Conservation (phyloP, 2,329 filamentous ascomycete genomes). For the Paraphaeosphaeria minitans region DNA sequence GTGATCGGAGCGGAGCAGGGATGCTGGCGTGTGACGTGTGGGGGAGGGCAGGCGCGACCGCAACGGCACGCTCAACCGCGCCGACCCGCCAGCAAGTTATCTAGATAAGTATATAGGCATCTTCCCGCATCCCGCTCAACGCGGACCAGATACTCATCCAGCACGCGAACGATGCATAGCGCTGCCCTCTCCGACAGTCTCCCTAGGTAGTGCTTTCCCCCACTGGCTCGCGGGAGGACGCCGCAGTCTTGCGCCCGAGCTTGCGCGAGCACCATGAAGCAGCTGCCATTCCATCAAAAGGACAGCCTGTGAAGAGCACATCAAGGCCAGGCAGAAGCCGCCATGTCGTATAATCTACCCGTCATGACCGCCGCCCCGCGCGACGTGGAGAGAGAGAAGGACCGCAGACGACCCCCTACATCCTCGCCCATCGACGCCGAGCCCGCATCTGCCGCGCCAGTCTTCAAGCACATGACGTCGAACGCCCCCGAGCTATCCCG, state of each 20-base stretch:
- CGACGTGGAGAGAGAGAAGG: conserved; percentile 21
- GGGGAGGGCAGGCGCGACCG: conserved; percentile 8
- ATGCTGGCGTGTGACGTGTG: conserved; percentile 32
- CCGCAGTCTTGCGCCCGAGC: conserved; percentile 19
- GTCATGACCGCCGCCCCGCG: conserved; percentile 20
- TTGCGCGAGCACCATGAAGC: conserved; percentile 21
- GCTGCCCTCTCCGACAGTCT: neutral
- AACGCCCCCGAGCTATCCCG: conserved; percentile 16
- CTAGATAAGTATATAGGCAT: no score
- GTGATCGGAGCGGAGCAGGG: conserved; percentile 21
- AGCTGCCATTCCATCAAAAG: conserved; percentile 1
- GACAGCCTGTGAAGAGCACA: conserved; percentile 1
- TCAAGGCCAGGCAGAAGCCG: neutral
- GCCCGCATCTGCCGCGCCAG: conserved; percentile 3
- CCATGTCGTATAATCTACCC: conserved; percentile 30
- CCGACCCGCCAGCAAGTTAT: neutral
- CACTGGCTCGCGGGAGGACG: conserved; percentile 22
- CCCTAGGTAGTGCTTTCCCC: neutral
- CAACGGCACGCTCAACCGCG: conserved; percentile 1
- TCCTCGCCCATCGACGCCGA: conserved; percentile 24
- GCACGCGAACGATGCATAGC: conserved; percentile 5
- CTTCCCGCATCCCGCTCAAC: neutral
- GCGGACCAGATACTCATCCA: neutral
- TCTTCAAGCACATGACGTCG: conserved; percentile 15
- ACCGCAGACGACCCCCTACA: conserved; percentile 32